Evolutionary conservation across 1,284 basidiomycete genomes (phyloP), one percentile per base, ranked within the genome.

Genomic region (Xerocomus nothofagi): DNA sequence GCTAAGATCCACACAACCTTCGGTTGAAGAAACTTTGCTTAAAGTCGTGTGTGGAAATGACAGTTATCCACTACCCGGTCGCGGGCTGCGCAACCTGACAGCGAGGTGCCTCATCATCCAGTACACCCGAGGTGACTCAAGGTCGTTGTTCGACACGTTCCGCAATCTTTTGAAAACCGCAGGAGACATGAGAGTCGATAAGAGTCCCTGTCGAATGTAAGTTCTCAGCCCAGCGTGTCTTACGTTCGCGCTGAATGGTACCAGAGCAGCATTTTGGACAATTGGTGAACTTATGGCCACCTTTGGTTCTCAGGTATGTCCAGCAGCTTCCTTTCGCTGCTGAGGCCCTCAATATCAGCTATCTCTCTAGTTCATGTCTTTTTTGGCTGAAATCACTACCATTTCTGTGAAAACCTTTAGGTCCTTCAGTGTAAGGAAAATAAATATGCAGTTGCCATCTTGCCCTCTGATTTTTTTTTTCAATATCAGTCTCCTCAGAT

Each of bases 121-220:
- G n/a, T 95, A 96, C 70, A 79, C 76, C 30, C 80, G 85, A 15
- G 90, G 89, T 56, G 94, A 98, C 63, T 86, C 86, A 3, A 81
- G 86, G 65, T 83, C 86, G 1, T 71, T 97, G 44, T 98, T 94
- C 60, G 95, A 98, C 61, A 87, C 90, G 7, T 67, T 96, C n/a
- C 89, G 93, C 61, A 67, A 78, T 1, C 78, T 94, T 47, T 68
- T 94, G 48, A 91, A 85, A 70, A 78, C 86, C 11, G 83, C 85
- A 0, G 75, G 79, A 5, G 90, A 93, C 57, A 71, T 80, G 54
- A 93, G 93, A 67, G 71, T 80, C 0, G 81, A 86, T 33, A 81
- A 77, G 56, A 86, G 88, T 56, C 68, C 70, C 7, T 73, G 78
- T 55, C 86, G 85, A 62, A 86, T 89, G 82, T 91, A 63, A 59